These are phyloP conservation scores for Exobasidium rhododendri DNA, from an alignment of 1,284 basidiomycete species.

Conservation along the genomic window DNA sequence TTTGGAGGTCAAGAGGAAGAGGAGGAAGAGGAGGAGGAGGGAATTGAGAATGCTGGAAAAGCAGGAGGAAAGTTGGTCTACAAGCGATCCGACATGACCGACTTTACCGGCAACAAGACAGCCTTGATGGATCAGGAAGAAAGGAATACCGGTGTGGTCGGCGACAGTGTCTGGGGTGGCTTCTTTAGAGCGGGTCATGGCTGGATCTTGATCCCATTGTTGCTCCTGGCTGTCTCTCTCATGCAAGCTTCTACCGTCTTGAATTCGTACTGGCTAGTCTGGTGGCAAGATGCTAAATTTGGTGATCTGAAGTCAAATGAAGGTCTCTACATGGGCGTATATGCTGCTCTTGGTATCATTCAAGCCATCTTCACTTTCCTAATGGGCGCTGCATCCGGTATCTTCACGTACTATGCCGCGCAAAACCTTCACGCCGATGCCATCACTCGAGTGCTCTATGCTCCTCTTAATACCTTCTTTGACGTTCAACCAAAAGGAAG, in stretches of 20 bases:
- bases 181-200: constrained; percentile 69
- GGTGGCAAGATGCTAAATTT: constrained; percentile 63
- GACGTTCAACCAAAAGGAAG: constrained; percentile 79
- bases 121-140: constrained; percentile 42
- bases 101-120: constrained; percentile 28
- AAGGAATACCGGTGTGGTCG: constrained; percentile 51
- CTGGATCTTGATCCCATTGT: constrained; percentile 62
- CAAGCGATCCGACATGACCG: constrained; percentile 23
- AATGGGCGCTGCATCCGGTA: constrained; percentile 63
- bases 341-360: constrained; percentile 66
- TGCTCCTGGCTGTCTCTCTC: constrained; percentile 62
- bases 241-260: constrained; percentile 65
- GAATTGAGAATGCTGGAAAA: constrained; percentile 21
- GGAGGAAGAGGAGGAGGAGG: constrained; percentile 38
- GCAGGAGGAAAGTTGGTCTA: background rate
- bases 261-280: constrained; percentile 56
- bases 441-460: constrained; percentile 63
- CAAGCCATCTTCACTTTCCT: constrained; percentile 65
- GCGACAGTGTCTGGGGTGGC: constrained; percentile 63
- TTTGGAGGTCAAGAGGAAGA: constrained; percentile 53
- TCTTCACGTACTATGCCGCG: constrained; percentile 66
- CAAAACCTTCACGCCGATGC: constrained; percentile 64
- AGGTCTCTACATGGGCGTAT: constrained; percentile 70
- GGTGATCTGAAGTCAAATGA: constrained; percentile 38
- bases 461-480: constrained; percentile 70